phyloP scores from a whole-genome alignment of 225 moss, liverwort and hornwort genomes.

The Antitrichia curtipendula region DNA sequence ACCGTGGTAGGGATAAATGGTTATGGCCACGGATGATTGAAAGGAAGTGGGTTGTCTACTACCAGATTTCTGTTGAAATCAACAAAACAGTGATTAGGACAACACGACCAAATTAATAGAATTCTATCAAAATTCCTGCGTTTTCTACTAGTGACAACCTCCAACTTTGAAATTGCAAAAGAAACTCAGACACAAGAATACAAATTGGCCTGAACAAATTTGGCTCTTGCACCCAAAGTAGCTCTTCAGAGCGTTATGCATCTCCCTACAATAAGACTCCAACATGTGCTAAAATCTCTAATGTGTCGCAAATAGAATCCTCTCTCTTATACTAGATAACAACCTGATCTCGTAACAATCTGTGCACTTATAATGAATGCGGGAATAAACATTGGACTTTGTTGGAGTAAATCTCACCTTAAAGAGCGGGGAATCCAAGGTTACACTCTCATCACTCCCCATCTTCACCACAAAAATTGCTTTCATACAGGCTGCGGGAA shows the following conservation, averaged over 20 bases:
- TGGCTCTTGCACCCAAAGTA: neutral
- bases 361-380: neutral
- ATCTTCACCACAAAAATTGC: constrained; percentile 94
- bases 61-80: no score
- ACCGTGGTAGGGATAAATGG: neutral
- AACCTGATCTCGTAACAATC: neutral
- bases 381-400: neutral
- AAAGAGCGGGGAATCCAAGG: constrained; percentile 72
- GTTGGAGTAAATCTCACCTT: constrained; percentile 33
- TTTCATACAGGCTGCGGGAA: constrained; percentile 57
- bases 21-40: neutral
- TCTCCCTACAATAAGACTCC: neutral
- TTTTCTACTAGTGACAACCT: neutral
- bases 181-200: neutral
- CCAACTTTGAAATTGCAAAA: no score
- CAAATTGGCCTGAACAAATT: neutral
- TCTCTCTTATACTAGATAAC: neutral
- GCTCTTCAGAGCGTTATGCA: neutral
- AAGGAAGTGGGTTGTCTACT: neutral
- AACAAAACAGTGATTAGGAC: no score
- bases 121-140: no score
- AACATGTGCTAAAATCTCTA: neutral
- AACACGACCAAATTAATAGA: no score
- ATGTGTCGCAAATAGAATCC: no score
- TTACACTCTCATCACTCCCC: constrained; percentile 97